Evolutionary conservation across 495 filamentous ascomycete genomes (phyloP), one percentile per base, ranked within the genome.

Genomic region (Annulohypoxylon maeteangense): DNA sequence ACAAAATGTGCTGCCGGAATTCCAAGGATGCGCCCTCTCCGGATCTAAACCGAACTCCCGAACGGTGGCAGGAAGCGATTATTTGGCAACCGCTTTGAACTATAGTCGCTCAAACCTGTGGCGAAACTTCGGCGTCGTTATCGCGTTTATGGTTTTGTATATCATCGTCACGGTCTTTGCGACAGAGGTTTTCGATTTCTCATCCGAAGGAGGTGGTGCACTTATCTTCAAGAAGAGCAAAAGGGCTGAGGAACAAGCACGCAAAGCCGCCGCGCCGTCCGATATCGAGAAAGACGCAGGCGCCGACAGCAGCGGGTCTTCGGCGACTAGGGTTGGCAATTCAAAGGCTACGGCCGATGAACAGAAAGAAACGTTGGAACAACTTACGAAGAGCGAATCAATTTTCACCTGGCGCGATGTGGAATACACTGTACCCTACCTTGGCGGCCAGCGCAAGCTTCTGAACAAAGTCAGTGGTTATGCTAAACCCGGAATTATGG

Each of bases 381-480:
- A 86, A 20, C 78, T 91, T 16, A 86, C 85, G 1, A 86, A 84
- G 29, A 89, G 86, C 67, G 87, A 91, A 62, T 88, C 87, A 18
- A 81, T 92, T 58, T 93, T 94, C 79, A 94, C 91, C 14, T 94
- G 90, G 90, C 81, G 84, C 12, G 81, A 93, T 69, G 85, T 94
- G 23, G 85, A 91, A 34, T 93, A 91, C 65, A 90, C 85, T 2
- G 90, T 94, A 4, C 90, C 90, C 0, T 91, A 91, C 68, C 86
- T 89, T 42, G 90, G 90, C 47, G 90, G 89, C 59, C 83, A 91
- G 31, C 79, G 86, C 23, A 89, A 92, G 74, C 81, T 93, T 1
- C 80, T 94, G 42, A 90, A 92, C 74, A 81, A 84, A 11, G 87
- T 93, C 44, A 87, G 82, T 54, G 92, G 91, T 1, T 94, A 89